A percentile compares a stretch with the other conserved stretches of the same genome.
Conservation (phyloP, 2,329 filamentous ascomycete genomes). For the Fusarium subtropicale region DNA sequence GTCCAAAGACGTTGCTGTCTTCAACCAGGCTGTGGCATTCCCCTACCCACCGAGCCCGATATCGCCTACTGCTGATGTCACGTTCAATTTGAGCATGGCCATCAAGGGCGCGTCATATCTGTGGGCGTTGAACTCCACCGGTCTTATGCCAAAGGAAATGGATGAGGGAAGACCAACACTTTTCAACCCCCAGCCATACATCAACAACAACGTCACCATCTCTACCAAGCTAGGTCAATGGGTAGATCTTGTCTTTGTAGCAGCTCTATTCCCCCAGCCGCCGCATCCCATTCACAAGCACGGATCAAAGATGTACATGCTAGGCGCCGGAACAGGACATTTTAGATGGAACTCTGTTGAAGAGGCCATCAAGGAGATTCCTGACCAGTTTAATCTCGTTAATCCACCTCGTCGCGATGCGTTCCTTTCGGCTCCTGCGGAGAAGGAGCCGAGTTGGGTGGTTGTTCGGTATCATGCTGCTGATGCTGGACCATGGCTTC, state of each 20-base stretch:
- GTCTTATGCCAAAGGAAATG: constrained; percentile 54
- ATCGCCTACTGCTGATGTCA: constrained; percentile 57
- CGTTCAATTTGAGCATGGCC: constrained; percentile 57
- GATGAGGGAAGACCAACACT: constrained; percentile 57
- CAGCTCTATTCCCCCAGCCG: constrained; percentile 58
- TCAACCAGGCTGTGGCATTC: constrained; percentile 56
- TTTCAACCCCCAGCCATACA: constrained; percentile 54
- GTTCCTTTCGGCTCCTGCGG: constrained; percentile 43
- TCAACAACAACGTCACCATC: constrained; percentile 60
- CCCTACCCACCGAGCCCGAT: constrained; percentile 62
- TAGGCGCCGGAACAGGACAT: constrained; percentile 62
- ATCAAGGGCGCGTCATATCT: constrained; percentile 59
- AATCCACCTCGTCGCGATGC: constrained; percentile 66
- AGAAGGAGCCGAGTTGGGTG: constrained; percentile 54
- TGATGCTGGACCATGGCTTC: constrained; percentile 65
- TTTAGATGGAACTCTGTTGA: constrained; percentile 66
- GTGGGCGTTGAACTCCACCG: constrained; percentile 65
- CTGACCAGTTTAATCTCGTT: constrained; percentile 66
- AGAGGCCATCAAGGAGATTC: constrained; percentile 61
- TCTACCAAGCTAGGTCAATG: constrained; percentile 60
- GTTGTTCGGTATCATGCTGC: constrained; percentile 64
- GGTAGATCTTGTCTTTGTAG: constrained; percentile 67
- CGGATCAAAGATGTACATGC: constrained; percentile 68
- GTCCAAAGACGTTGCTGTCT: constrained; percentile 56
- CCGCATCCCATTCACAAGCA: constrained; percentile 74